Base-by-base conservation (phyloP, 192 early-diverging fungal genomes). In the Haplosporangium gracile region DNA sequence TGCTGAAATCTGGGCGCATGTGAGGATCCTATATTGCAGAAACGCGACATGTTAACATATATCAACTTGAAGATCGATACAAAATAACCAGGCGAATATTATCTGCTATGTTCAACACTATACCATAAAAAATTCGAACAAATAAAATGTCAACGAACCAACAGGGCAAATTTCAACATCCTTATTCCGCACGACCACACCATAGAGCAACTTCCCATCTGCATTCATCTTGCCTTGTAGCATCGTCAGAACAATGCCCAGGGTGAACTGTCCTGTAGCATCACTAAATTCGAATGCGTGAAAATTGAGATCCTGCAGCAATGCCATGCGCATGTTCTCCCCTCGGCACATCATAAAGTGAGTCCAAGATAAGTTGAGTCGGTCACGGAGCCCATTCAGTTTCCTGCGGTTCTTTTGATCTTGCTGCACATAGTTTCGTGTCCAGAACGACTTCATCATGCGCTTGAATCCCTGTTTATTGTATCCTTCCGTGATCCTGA, bases 261-360 rank as follows among this genome's bases (percentile, higher is more conserved):
- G 40, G 38, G 60, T 68, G 40, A 76, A 76, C 75, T 76, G 75
- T 45, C 55, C 75, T 43, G 75, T 24, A 26, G 75, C 75, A 76
- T 76, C 75, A 42, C 63, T 76, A 13, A 76, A 76, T 42, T 76
- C 75, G 63, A 76, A 76, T 45, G 63, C 74, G 7, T 42, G 74
- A 38, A 75, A 75, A 42, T 75, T 57, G 0, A 75, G 53, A 18
- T 75, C 74, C 22, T 75, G 74, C 51, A 75, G 55, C 36, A 57
- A 57, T 24, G 74, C 74, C 74, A 75, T 63, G 7, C 74, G 74
- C 51, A 22, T 75, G 53, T 75, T 63, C 22, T 75, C 74, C 18
- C 74, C 74, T 75, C 74, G 74, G 22, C 74, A 75, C 74, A 63
- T 75, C 74, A 75, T 75, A 38, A 75, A 76, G 26, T 76, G 75